Evolutionary conservation across 139 green algal species (phyloP).

Genomic region (Volvox reticuliferus): DNA sequence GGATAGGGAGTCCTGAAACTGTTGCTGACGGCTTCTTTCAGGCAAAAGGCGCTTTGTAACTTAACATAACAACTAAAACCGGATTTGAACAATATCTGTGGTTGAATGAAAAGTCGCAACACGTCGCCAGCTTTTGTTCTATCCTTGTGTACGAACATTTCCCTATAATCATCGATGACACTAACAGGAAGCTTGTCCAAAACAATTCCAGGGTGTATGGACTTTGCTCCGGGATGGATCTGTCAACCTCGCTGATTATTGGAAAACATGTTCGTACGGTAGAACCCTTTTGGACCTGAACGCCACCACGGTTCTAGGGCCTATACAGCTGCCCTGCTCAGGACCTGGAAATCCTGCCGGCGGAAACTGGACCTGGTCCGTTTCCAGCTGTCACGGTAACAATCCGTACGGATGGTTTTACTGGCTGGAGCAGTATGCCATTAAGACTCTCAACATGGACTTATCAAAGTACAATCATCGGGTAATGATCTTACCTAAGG

Average conservation of each 20-base stretch:
- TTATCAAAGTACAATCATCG: constrained; percentile 24
- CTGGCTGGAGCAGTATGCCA: neutral
- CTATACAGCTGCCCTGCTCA: neutral
- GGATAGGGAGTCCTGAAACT: neutral
- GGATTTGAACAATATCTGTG: no score
- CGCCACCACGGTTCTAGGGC: neutral
- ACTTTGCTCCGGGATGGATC: neutral
- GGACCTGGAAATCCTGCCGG: neutral
- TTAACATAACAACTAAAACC: neutral
- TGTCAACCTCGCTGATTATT: constrained; percentile 11
- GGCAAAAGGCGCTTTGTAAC: neutral
- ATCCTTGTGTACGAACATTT: no score
- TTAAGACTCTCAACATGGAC: neutral
- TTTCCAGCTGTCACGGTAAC: constrained; percentile 22
- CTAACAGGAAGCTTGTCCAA: no score
- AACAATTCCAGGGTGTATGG: constrained; percentile 4
- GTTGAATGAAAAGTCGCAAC: no score
- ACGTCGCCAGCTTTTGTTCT: no score
- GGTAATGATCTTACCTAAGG: constrained; percentile 25
- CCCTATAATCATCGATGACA: no score
- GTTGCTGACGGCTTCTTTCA: neutral
- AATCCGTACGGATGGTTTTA: constrained; percentile 33
- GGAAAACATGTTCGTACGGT: neutral
- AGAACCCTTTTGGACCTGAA: neutral
- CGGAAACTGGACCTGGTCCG: constrained; percentile 29